phyloP scores from a whole-genome alignment of 306 rosid genomes.

The Trifolium repens region DNA sequence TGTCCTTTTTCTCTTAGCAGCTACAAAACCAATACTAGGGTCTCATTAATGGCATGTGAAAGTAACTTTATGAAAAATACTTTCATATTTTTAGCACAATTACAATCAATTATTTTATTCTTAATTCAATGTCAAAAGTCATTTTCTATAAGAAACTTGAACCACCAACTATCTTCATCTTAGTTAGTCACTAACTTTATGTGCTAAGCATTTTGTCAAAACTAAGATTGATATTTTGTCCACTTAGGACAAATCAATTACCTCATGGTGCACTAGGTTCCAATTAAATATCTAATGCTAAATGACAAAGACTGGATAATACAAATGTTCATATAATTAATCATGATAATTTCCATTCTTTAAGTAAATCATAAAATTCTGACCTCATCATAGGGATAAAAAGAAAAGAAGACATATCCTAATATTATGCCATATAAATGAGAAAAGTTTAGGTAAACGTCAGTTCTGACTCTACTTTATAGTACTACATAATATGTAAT shows the following conservation, averaged over 20 bases:
- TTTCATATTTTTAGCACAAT: background rate
- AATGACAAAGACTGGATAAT: slow-evolving; percentile 20
- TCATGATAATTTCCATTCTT: slow-evolving; percentile 18
- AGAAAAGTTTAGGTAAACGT: slow-evolving; percentile 26
- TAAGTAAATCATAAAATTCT: slow-evolving; percentile 23
- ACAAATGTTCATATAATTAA: slow-evolving; percentile 2
- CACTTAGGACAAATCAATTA: slow-evolving; percentile 33
- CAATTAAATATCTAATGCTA: slow-evolving; percentile 28
- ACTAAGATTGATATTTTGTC: slow-evolving; percentile 26
- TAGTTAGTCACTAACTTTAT: slow-evolving; percentile 34
- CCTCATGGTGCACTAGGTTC: slow-evolving; percentile 26
- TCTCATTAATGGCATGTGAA: slow-evolving; percentile 23
- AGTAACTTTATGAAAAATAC: slow-evolving; percentile 14
- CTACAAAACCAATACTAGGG: background rate
- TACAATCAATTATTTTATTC: background rate
- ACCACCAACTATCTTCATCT: slow-evolving; percentile 2
- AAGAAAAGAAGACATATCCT: slow-evolving; percentile 11
- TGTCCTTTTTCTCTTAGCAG: slow-evolving; percentile 7
- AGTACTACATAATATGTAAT: slow-evolving; percentile 17
- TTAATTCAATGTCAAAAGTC: slow-evolving; percentile 28
- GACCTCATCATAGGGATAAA: slow-evolving; percentile 5
- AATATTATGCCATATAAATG: slow-evolving; percentile 3
- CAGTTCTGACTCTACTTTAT: slow-evolving; percentile 29
- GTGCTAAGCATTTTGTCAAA: slow-evolving; percentile 32
- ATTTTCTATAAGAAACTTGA: slow-evolving; percentile 24